Evolutionary conservation across 805 yeast genomes (phyloP).

Genomic region (Yamadazyma tumulicola): DNA sequence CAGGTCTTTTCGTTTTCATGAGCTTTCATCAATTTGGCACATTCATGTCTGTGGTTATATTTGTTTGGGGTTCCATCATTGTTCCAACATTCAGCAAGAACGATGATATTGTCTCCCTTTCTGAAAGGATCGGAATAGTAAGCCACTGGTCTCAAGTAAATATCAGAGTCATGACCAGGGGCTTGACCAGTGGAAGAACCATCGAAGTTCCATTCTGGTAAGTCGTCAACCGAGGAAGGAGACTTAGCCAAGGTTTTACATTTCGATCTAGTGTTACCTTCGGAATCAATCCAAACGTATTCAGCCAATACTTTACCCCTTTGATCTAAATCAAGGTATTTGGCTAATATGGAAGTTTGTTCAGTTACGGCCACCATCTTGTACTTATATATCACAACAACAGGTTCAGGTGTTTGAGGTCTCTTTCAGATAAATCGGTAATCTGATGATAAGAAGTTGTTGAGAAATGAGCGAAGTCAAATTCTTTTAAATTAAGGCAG

Average conservation of each 20-base stretch:
- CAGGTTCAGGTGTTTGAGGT: conserved; percentile 1
- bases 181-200: conserved; percentile 99
- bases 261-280: conserved; percentile 88
- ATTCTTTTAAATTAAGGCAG: conserved; percentile 1
- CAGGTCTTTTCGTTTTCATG: conserved; percentile 81
- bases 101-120: conserved; percentile 94
- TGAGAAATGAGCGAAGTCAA: conserved; percentile 1
- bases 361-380: conserved; percentile 44
- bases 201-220: conserved; percentile 99
- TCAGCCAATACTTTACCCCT: conserved; percentile 88
- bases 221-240: conserved; percentile 72
- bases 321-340: conserved; percentile 82
- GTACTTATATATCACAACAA: background rate
- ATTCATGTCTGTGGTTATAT: conserved; percentile 96
- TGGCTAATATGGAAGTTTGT: conserved; percentile 78
- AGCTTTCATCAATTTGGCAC: conserved; percentile 91
- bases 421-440: background rate
- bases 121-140: conserved; percentile 96
- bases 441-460: conserved; percentile 7
- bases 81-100: conserved; percentile 95
- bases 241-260: conserved; percentile 77
- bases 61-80: conserved; percentile 99
- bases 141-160: conserved; percentile 93
- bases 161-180: conserved; percentile 95
- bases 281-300: conserved; percentile 96